These are phyloP conservation scores for Tolypocladium paradoxum DNA, from an alignment of 2,329 filamentous ascomycete genomes.

Conservation along the genomic window DNA sequence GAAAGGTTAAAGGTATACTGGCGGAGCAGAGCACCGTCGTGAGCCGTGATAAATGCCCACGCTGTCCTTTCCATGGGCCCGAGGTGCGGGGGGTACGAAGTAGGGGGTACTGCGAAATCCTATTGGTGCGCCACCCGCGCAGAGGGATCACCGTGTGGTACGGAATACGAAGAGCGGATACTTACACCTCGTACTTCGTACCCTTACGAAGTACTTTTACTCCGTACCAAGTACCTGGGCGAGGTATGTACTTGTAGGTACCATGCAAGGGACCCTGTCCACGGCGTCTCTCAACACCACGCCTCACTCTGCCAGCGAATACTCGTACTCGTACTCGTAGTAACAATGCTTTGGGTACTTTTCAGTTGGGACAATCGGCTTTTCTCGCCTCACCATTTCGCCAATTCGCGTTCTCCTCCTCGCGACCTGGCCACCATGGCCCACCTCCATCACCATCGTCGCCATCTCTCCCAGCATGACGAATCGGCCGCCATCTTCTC, in stretches of 20 bases:
- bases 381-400: background rate
- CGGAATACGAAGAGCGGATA: too few relatives aligned
- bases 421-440: background rate
- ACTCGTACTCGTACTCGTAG: too few relatives aligned
- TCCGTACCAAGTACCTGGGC: too few relatives aligned
- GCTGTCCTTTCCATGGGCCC: constrained; percentile 1
- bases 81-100: too few relatives aligned
- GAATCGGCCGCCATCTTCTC: constrained; percentile 50
- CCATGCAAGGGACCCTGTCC: too few relatives aligned
- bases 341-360: too few relatives aligned
- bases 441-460: background rate
- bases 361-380: background rate
- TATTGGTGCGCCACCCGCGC: background rate
- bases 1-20: background rate
- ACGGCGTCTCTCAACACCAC: too few relatives aligned
- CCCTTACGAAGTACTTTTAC: too few relatives aligned
- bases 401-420: background rate
- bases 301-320: too few relatives aligned
- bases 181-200: too few relatives aligned
- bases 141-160: too few relatives aligned
- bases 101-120: background rate
- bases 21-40: background rate
- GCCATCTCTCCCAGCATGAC: background rate
- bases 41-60: background rate
- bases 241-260: too few relatives aligned